phyloP scores from a whole-genome alignment of 1,284 basidiomycete species.

The Trametes sp. region DNA sequence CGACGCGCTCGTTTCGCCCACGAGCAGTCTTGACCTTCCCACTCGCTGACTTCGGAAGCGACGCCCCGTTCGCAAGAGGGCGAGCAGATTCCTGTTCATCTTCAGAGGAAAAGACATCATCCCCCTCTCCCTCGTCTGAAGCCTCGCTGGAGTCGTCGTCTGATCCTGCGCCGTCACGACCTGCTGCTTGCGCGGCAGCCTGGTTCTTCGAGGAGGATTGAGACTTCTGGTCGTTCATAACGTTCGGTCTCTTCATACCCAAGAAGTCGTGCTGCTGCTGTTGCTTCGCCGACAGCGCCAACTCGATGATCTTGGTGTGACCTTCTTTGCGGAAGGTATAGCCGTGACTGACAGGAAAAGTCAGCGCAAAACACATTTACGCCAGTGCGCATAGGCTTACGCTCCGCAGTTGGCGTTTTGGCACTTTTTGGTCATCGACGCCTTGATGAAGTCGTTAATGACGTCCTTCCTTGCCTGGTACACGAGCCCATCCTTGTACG shows the following conservation, averaged over 20 bases:
- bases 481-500: slow-evolving; percentile 89
- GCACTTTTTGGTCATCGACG: slow-evolving; percentile 76
- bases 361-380: neutral
- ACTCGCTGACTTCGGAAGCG: slow-evolving; percentile 72
- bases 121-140: slow-evolving; percentile 52
- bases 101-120: slow-evolving; percentile 52
- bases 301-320: slow-evolving; percentile 94
- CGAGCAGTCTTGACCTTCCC: slow-evolving; percentile 79
- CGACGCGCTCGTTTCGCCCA: slow-evolving; percentile 87
- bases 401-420: slow-evolving; percentile 79
- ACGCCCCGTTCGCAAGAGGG: slow-evolving; percentile 36
- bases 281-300: slow-evolving; percentile 86
- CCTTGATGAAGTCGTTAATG: slow-evolving; percentile 85
- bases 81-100: slow-evolving; percentile 54
- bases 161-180: slow-evolving; percentile 42
- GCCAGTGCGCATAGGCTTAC: slow-evolving; percentile 58
- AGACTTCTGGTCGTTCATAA: slow-evolving; percentile 61
- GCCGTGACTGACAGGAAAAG: slow-evolving; percentile 60
- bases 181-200: slow-evolving; percentile 13
- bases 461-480: slow-evolving; percentile 89
- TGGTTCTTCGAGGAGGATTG: slow-evolving; percentile 33
- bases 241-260: slow-evolving; percentile 73
- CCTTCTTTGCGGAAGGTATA: slow-evolving; percentile 96
- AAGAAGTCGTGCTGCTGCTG: slow-evolving; percentile 67
- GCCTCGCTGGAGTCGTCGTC: slow-evolving; percentile 55